Base-by-base conservation (phyloP, 169 alveolate species). In the Eimeria praecox region DNA sequence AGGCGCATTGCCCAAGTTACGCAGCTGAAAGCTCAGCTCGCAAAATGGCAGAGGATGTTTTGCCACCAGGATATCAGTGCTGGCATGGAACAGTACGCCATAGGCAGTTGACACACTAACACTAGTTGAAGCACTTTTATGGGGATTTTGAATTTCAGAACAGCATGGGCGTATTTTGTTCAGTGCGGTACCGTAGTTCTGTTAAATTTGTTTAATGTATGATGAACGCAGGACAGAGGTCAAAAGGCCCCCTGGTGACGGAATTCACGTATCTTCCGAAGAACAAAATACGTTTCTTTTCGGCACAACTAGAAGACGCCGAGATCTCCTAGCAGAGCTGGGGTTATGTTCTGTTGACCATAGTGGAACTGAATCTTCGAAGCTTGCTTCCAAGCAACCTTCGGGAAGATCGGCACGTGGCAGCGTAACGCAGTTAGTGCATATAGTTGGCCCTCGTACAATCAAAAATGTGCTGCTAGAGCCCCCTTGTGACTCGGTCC, bases 1-100 rank as follows among this genome's bases (percentile, higher is more conserved):
- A 86, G 93, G 66, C 93, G 93, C 66, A 86, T 86, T 27, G 78
- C 80, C 64, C 93, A 86, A 86, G 93, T 86, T 38, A 62, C 82
- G 49, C 93, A 46, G 27, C 93, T 86, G 62, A 86, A 54, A 40
- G 4, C 56, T 10, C 78, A 62, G 62, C 35, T 86, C 46, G 62
- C 54, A 38, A 54, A 62, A 49, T 22, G 62, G 49, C 64, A 86
- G 80, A 33, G 82, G 30, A 33, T 20, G 46, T 59, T 40, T 46
- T 24, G 59, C 56, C 33, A 40, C 56, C 82, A 59, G 0, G 59
- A 30, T 8, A 46, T 22, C 30, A 59, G 20, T 56, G 33, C 42
- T 30, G 64, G 40, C 44, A 62, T 3, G 93, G 24, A 62, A 62
- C 59, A 54, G 93, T 86, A 86, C 16, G 91, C 0, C 66, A n/a